Conservation (phyloP, 73 alveolate genomes). For the Stentor roeselii region DNA sequence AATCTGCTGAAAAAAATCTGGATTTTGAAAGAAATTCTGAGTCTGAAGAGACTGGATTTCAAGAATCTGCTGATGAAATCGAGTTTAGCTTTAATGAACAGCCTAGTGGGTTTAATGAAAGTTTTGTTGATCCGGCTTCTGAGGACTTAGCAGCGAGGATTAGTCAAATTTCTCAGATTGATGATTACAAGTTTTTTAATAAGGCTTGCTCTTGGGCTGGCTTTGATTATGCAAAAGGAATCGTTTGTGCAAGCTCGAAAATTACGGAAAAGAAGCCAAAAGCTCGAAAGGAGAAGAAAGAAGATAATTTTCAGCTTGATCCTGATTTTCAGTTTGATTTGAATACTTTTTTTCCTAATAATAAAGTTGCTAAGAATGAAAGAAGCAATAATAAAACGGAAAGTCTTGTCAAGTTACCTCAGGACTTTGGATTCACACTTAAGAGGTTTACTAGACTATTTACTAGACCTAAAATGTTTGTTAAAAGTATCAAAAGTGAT, state of each 20-base stretch:
- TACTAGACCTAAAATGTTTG: not conserved
- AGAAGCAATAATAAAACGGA: no score
- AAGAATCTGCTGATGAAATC: not conserved
- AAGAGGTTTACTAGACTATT: not conserved
- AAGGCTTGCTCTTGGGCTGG: not conserved
- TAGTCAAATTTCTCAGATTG: not conserved
- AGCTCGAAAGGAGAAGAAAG: not conserved
- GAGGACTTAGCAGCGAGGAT: not conserved
- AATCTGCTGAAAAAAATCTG: no score
- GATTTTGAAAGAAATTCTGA: no score
- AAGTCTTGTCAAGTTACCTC: not conserved
- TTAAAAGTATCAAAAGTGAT: not conserved
- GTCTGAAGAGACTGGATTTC: slow-evolving; percentile 5
- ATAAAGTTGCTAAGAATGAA: no score
- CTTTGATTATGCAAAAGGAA: not conserved
- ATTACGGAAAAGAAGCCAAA: not conserved
- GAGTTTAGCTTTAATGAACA: not conserved
- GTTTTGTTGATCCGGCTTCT: not conserved
- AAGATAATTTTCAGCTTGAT: no score
- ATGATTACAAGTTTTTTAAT: not conserved
- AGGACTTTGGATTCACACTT: slow-evolving; percentile 9
- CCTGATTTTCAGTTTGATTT: not conserved
- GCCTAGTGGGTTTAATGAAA: not conserved
- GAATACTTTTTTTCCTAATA: no score
- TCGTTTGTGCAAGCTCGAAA: not conserved